Conservation (phyloP, 352 stramenopile species). For the Phytophthora meadii region DNA sequence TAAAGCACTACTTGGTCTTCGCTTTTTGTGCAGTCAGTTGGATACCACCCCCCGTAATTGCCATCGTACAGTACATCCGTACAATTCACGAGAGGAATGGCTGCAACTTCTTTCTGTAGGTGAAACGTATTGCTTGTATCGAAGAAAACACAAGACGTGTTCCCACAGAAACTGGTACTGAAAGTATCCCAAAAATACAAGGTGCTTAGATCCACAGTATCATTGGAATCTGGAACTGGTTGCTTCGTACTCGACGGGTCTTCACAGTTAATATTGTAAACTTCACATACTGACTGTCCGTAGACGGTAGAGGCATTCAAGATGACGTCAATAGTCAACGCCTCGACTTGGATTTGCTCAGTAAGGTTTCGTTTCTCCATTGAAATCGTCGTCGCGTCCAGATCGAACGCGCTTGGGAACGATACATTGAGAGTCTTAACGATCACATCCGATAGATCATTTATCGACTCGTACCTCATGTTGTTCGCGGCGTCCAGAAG, state of each 20-base stretch:
- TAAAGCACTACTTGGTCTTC: slow-evolving; percentile 43
- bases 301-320: slow-evolving; percentile 33
- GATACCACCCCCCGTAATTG: slow-evolving; percentile 52
- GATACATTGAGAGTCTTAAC: slow-evolving; percentile 34
- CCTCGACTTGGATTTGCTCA: slow-evolving; percentile 34
- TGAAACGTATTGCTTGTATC: slow-evolving; percentile 38
- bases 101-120: slow-evolving; percentile 44
- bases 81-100: slow-evolving; percentile 44
- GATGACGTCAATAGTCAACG: slow-evolving; percentile 37
- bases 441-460: slow-evolving; percentile 30
- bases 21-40: slow-evolving; percentile 30
- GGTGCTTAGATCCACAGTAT: slow-evolving; percentile 27
- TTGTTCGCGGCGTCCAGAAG: slow-evolving; percentile 34
- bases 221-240: slow-evolving; percentile 9
- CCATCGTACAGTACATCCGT: slow-evolving; percentile 46
- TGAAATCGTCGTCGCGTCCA: slow-evolving; percentile 35
- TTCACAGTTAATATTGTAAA: not conserved
- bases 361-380: slow-evolving; percentile 33
- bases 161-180: slow-evolving; percentile 40
- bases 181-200: slow-evolving; percentile 31
- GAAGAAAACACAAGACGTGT: slow-evolving; percentile 41
- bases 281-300: slow-evolving; percentile 13
- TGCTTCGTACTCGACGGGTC: not conserved
- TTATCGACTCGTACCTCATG: slow-evolving; percentile 9
- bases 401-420: slow-evolving; percentile 28